These are phyloP conservation scores for Westerdykella ornata DNA, from an alignment of 2,329 filamentous ascomycete species.

Conservation along the genomic window DNA sequence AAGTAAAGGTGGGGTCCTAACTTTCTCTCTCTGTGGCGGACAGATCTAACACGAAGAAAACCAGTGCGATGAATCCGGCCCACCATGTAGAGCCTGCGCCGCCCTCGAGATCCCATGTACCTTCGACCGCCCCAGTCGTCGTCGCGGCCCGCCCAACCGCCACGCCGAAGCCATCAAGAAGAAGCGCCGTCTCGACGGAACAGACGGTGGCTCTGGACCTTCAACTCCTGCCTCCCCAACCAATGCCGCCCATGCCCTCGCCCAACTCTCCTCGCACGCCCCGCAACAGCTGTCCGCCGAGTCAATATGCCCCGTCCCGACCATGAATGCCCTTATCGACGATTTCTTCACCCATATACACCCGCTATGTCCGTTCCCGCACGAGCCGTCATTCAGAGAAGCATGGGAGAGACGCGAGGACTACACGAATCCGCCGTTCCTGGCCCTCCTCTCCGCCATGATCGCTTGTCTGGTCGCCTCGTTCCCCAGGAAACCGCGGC, in stretches of 20 bases:
- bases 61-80: constrained; percentile 60
- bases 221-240: constrained; percentile 47
- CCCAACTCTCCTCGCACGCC: constrained; percentile 43
- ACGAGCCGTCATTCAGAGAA: constrained; percentile 68
- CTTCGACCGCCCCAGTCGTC: constrained; percentile 56
- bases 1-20: constrained; percentile 31
- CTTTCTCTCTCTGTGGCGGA: not conserved
- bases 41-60: constrained; percentile 5
- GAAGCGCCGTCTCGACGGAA: constrained; percentile 45
- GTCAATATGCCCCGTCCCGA: constrained; percentile 62
- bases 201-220: constrained; percentile 38
- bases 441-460: constrained; percentile 69
- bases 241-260: constrained; percentile 48
- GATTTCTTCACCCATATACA: constrained; percentile 82
- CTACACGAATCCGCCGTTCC: constrained; percentile 57
- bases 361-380: constrained; percentile 68
- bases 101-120: constrained; percentile 62
- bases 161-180: constrained; percentile 63
- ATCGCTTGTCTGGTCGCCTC: constrained; percentile 66
- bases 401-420: constrained; percentile 63
- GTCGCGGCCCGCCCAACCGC: constrained; percentile 59
- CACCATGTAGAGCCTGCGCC: constrained; percentile 59
- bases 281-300: constrained; percentile 52
- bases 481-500: constrained; percentile 63
- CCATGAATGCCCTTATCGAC: constrained; percentile 63